Evolutionary conservation across 768 basidiomycete species (phyloP), one percentile per base, ranked within the genome.

Genomic region (Glaciozyma antarctica): DNA sequence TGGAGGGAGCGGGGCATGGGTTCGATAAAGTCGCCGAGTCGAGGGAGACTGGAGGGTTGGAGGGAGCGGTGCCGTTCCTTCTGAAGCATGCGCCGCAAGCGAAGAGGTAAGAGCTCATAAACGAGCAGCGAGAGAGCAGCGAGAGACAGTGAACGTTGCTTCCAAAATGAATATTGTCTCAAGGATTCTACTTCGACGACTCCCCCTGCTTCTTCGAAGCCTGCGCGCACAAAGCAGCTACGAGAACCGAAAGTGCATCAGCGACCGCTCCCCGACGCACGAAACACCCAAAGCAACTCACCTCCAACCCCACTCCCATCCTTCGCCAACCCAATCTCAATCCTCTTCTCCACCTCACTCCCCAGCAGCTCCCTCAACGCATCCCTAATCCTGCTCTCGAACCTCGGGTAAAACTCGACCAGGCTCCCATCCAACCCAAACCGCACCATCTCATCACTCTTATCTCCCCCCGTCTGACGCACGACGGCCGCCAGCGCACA

Each of bases 251-350:
- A 45, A 54, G 4, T 5, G 9, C 45, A 54, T 41, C 38, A 41
- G 38, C 38, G n/a, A 41, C 12, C 38, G 2, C 12, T 12, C 13
- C 12, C 38, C 10, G 7, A 41, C 38, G 38, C 38, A 5, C 38
- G 12, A 41, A 7, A 28, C 32, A 32, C 32, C 5, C 32, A 59
- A 15, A 32, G 17, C 2, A 26, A 76, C 87, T 78, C 76, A 95
- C 93, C 94, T 74, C 95, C 95, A 49, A 92, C 91, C 45, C 94
- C 95, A 73, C 90, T 93, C 17, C 95, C 95, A 72, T 99, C 95
- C 77, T 95, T 98, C 6, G 95, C 95, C 75, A 98, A 75, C 45
- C 90, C 94, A 72, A 98, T 88, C 57, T 86, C 82, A 1, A 95
- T 85, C 38, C 84, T 80, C 73, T 83, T 80, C 79, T 93, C 90